A percentile compares a stretch with the other conserved stretches of the same genome.
Evolutionary conservation across 768 basidiomycete genomes (phyloP).

Genomic region (Lentinula guzmanii): DNA sequence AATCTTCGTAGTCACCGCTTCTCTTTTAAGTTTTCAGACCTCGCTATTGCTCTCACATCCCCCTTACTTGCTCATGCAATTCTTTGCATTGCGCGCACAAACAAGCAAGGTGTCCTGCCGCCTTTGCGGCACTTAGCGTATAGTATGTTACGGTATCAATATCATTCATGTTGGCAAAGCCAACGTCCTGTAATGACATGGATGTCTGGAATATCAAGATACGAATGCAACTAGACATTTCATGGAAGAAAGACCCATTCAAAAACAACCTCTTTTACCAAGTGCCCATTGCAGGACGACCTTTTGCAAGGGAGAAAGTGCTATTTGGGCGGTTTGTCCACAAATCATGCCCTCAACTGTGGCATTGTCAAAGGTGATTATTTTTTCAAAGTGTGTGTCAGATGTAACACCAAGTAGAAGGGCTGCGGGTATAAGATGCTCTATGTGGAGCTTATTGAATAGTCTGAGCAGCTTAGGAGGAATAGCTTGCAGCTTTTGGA

Average conservation of each 20-base stretch:
- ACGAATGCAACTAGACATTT: too few species aligned
- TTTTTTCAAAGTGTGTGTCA: background rate
- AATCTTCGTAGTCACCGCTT: too few species aligned
- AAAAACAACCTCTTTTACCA: background rate
- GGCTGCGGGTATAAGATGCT: background rate
- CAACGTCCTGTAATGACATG: too few species aligned
- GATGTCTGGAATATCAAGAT: too few species aligned
- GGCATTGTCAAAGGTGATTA: background rate
- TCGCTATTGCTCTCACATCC: too few species aligned
- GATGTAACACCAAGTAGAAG: background rate
- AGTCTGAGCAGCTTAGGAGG: background rate
- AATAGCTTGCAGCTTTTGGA: background rate
- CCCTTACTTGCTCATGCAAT: too few species aligned
- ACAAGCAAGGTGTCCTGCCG: too few species aligned
- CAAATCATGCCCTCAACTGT: background rate
- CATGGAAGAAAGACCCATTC: background rate
- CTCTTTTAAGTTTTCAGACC: too few species aligned
- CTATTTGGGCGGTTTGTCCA: background rate
- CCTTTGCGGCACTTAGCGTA: too few species aligned
- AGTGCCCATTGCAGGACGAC: background rate
- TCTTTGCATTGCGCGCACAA: too few species aligned
- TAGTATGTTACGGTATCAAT: too few species aligned
- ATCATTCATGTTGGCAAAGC: too few species aligned
- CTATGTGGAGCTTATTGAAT: background rate
- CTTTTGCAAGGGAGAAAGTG: background rate